Conservation (phyloP, 371 early-diverging fungal species). For the Furculomyces boomerangus region DNA sequence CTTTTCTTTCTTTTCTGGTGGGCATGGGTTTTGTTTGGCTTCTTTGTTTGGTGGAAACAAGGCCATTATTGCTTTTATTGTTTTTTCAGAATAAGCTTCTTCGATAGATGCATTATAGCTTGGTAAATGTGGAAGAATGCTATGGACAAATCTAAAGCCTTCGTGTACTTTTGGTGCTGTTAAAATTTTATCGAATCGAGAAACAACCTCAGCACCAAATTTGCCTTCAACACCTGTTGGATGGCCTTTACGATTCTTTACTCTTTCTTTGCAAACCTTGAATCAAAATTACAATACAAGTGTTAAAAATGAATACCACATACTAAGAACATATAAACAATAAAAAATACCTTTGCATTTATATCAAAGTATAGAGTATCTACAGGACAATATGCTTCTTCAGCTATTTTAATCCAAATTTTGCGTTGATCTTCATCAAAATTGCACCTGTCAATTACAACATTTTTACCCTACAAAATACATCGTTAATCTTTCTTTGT, state of each 20-base stretch:
- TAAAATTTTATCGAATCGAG: constrained; percentile 38
- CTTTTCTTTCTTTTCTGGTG: constrained; percentile 6
- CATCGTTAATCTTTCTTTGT: too few species aligned
- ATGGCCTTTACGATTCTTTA: constrained; percentile 36
- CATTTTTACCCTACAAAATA: constrained; percentile 27
- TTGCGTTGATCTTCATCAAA: constrained; percentile 53
- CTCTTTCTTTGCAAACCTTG: constrained; percentile 33
- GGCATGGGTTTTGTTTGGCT: constrained; percentile 6
- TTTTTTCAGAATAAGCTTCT: constrained; percentile 14
- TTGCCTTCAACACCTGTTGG: constrained; percentile 55
- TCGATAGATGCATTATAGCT: constrained; percentile 14
- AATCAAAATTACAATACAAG: neutral
- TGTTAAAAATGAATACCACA: neutral
- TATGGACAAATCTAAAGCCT: constrained; percentile 35
- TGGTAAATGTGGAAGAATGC: constrained; percentile 21
- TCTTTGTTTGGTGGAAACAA: constrained; percentile 23
- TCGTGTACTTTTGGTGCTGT: constrained; percentile 36
- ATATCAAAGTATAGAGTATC: constrained; percentile 55
- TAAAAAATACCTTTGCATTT: constrained; percentile 15
- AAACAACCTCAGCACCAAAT: constrained; percentile 36
- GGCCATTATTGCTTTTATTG: constrained; percentile 14
- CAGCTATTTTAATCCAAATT: constrained; percentile 48
- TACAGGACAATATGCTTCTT: constrained; percentile 30
- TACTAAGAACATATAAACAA: neutral
- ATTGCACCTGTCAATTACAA: constrained; percentile 61